Evolutionary conservation across 108 stramenopile species (phyloP), one percentile per base, ranked within the genome.

Genomic region (Seminavis robusta): DNA sequence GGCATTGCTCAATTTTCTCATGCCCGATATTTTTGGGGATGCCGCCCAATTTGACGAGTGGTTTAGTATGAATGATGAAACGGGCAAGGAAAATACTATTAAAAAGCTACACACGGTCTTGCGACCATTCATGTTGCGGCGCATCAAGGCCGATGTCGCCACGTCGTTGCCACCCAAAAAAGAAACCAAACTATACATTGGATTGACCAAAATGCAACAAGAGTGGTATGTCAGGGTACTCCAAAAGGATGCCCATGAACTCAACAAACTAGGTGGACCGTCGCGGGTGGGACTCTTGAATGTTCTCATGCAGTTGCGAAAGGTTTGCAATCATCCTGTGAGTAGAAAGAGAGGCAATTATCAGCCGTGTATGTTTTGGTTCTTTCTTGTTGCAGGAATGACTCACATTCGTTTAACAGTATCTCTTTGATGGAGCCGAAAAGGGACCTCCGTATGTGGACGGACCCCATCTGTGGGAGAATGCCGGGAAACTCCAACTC

Each of bases 261-360:
- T 97, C 7, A 96, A 96, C 71, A 84, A 80, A 52, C 51, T 94
- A 34, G 91, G 94, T 25, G 98, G 98, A 16, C 95, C 96, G n/a
- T 89, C 90, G 55, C 73, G 85, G 24, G 80, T 82, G 11, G 83
- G 95, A 23, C 77, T 99, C 47, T 75, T 95, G 63, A 99, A 99
- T 64, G 77, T 97, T 36, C 81, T 99, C 62, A 99, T 99, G 98
- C 92, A 94, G 55, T 89, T 99, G 25, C 76, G 97, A 10, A 99
- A 99, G 79, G 95, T 96, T 6, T 99, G 98, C 76, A 99, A 99
- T 68, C 98, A 99, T 82, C 98, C 98, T n/a, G n/a, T n/a, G n/a
- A n/a, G n/a, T n/a, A n/a, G n/a, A n/a, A n/a, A n/a, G n/a, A n/a
- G n/a, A n/a, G n/a, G n/a, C n/a, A n/a, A n/a, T n/a, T n/a, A n/a